Evolutionary conservation across 2,329 filamentous ascomycete genomes (phyloP), one percentile per base, ranked within the genome.

Genomic region (Neonectria faginata): DNA sequence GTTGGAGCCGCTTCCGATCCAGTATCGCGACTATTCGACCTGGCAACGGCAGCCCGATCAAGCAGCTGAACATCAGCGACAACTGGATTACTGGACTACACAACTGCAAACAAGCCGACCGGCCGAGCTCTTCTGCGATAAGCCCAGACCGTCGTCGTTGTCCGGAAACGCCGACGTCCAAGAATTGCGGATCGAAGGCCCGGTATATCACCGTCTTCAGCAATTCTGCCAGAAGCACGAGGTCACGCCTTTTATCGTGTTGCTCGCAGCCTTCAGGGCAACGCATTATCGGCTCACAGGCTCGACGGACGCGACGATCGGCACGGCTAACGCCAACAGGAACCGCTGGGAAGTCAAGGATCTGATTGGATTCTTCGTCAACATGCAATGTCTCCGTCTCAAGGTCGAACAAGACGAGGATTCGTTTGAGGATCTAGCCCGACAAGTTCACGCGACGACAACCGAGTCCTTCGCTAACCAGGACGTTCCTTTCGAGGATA

Each of bases 331-430:
- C 10, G 39, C 39, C 39, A 71, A 71, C 31, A 53, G 70, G 2
- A 59, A 70, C 16, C 55, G 58, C 2, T 50, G 62, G 42, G 66
- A 72, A 22, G 16, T 72, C 3, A 59, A 67, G 50, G 55, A 69
- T 16, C 42, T 72, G n/a, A 64, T 72, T 51, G 71, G 71, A 1
- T 74, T 74, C 64, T 73, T 74, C n/a, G 71, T 73, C 50, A 73
- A 73, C 50, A 55, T 66, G 27, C 69, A 73, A 42, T 73, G 70
- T 36, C 51, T 72, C 7, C 55, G 72, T 2, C 54, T 69, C 22
- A 50, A 48, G 16, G 12, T 71, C 2, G 56, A 66, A 11, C 57
- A 66, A 2, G 41, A 64, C 10, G 29, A 53, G 33, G 57, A 33
- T 2, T 18, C 61, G 0, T 72, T 74, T 20, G 61, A 63, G 0